These are phyloP conservation scores for Neocallimastix lanati DNA, from an alignment of 192 early-diverging fungal species.

Conservation along the genomic window DNA sequence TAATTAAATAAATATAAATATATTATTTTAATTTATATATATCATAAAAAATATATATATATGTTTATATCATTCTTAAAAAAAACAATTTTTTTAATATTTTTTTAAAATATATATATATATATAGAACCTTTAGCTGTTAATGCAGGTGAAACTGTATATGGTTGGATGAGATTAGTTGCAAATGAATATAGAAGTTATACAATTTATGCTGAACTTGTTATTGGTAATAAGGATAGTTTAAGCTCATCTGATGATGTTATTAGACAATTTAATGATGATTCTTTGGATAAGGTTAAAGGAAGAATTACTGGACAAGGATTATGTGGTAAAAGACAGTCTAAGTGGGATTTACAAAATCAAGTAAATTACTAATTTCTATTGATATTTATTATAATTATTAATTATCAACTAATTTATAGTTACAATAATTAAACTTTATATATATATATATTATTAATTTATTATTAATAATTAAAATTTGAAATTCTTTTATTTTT, in stretches of 20 bases:
- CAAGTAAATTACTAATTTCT: not conserved
- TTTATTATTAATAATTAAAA: no score
- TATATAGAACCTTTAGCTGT: conserved; percentile 71
- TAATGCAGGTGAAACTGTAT: conserved; percentile 69
- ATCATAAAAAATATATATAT: no score
- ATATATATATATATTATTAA: no score
- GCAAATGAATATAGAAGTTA: conserved; percentile 88
- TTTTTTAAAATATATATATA: no score
- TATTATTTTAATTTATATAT: no score
- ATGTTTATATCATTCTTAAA: no score
- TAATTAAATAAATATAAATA: no score
- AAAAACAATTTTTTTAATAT: no score
- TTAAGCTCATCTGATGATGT: conserved; percentile 2
- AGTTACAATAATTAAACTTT: no score
- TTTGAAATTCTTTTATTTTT: no score
- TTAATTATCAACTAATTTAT: no score
- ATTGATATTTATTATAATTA: no score
- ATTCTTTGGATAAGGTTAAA: not conserved
- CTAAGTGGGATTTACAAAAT: not conserved
- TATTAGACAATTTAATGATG: not conserved
- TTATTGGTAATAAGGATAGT: conserved; percentile 20
- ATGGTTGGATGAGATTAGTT: conserved; percentile 67
- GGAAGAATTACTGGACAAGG: not conserved
- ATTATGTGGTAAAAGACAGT: not conserved
- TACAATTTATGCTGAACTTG: conserved; percentile 57